Evolutionary conservation across 2,329 filamentous ascomycete species (phyloP).

Genomic region (Stachybotrys elegans): DNA sequence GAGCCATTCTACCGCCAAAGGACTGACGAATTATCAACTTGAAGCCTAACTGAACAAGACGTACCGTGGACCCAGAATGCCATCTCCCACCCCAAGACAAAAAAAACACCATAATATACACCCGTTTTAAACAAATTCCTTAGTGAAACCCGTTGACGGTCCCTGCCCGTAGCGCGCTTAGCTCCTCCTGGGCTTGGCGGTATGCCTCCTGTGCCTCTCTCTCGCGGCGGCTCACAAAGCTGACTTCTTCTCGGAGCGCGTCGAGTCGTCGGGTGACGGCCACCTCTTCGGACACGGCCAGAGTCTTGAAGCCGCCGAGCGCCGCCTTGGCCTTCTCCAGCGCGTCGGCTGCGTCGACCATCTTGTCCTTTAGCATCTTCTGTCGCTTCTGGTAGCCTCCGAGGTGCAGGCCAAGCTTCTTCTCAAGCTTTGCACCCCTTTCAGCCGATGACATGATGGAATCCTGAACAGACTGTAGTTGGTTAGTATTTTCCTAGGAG

Average conservation of each 20-base stretch:
- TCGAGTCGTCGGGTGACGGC: constrained; percentile 69
- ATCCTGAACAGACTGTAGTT: constrained; percentile 60
- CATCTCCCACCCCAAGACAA: too few relatives aligned
- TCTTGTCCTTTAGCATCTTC: constrained; percentile 75
- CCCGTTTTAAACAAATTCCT: constrained; percentile 4
- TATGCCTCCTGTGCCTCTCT: constrained; percentile 88
- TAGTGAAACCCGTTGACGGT: constrained; percentile 33
- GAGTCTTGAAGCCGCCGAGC: constrained; percentile 66
- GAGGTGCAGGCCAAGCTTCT: constrained; percentile 82
- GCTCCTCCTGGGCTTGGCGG: constrained; percentile 69
- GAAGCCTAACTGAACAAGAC: not conserved
- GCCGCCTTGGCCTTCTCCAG: constrained; percentile 69
- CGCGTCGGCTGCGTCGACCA: constrained; percentile 67
- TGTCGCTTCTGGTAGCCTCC: constrained; percentile 88
- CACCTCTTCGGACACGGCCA: constrained; percentile 75
- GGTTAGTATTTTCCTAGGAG: constrained; percentile 12
- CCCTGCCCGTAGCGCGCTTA: constrained; percentile 51
- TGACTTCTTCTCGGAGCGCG: constrained; percentile 75
- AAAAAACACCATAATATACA: not conserved
- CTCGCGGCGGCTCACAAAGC: constrained; percentile 73
- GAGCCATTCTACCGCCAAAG: too few relatives aligned
- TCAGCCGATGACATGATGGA: constrained; percentile 70
- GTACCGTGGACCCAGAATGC: not conserved
- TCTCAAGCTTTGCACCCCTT: constrained; percentile 81
- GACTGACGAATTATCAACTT: too few relatives aligned